phyloP scores from a whole-genome alignment of 2,329 filamentous ascomycete species.

The Xylaria hypoxylon region DNA sequence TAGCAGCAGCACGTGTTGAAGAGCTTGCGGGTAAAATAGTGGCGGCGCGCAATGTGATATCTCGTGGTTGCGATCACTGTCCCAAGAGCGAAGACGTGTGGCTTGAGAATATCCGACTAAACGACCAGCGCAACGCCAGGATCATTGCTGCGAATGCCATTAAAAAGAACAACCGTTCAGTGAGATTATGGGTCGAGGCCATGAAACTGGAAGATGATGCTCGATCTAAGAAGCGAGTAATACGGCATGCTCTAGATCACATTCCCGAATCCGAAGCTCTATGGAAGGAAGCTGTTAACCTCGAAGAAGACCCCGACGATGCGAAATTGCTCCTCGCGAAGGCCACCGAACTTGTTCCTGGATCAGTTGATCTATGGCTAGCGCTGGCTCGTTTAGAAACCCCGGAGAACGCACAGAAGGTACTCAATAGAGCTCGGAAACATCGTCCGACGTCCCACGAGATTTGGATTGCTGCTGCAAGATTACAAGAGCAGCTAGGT shows the following conservation, averaged over 20 bases:
- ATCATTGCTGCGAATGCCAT: constrained; percentile 95
- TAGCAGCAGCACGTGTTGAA: constrained; percentile 91
- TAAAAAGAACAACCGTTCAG: constrained; percentile 88
- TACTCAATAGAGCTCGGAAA: constrained; percentile 94
- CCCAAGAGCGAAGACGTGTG: constrained; percentile 95
- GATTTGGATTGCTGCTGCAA: constrained; percentile 95
- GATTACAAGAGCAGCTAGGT: constrained; percentile 88
- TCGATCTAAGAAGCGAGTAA: constrained; percentile 89
- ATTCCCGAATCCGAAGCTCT: constrained; percentile 93
- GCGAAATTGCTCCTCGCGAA: constrained; percentile 91
- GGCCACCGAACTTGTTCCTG: constrained; percentile 92
- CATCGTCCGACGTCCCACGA: constrained; percentile 93
- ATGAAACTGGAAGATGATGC: constrained; percentile 89
- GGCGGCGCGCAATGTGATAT: constrained; percentile 87
- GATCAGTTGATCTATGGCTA: constrained; percentile 95
- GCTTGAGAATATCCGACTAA: constrained; percentile 94
- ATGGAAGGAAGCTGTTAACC: constrained; percentile 98
- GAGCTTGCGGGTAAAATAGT: constrained; percentile 93
- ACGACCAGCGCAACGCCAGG: constrained; percentile 92
- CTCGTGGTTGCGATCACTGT: constrained; percentile 88
- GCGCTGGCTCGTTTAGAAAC: constrained; percentile 90
- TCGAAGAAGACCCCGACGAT: constrained; percentile 90
- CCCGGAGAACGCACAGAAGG: constrained; percentile 91
- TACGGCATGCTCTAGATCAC: constrained; percentile 90
- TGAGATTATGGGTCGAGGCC: constrained; percentile 92